A percentile compares a stretch with the other conserved stretches of the same genome.
phyloP scores from a whole-genome alignment of 1,139 yeast species.

The Taiozyma sp. region DNA sequence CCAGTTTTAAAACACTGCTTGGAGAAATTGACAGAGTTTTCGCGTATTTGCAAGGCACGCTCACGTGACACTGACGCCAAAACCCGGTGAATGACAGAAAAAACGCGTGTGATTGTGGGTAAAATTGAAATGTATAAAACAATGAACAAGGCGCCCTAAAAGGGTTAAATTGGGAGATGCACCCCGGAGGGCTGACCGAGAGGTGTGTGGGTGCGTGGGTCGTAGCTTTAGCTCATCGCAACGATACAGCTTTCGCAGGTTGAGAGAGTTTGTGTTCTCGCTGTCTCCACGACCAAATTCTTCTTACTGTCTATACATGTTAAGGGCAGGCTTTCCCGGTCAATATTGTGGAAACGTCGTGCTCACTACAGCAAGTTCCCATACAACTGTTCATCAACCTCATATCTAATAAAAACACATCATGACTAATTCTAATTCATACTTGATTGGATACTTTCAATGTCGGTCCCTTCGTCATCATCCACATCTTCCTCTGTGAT shows the following conservation, averaged over 20 bases:
- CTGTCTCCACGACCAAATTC: too few relatives aligned
- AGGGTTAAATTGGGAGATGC: neutral
- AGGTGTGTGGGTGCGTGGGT: neutral
- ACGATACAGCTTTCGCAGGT: too few relatives aligned
- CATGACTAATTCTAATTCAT: neutral
- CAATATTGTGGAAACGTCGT: neutral
- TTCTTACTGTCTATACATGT: neutral
- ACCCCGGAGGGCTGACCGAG: neutral
- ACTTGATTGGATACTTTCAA: constrained; percentile 2
- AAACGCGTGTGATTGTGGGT: neutral
- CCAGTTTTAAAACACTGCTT: neutral
- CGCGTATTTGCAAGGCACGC: neutral
- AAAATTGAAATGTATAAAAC: neutral
- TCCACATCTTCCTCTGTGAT: constrained; percentile 58
- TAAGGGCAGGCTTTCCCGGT: neutral
- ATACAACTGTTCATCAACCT: neutral
- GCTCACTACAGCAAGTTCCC: neutral
- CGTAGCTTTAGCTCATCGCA: too few relatives aligned
- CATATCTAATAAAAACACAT: neutral
- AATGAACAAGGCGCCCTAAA: neutral
- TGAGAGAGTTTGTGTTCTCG: too few relatives aligned
- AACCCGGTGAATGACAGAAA: neutral
- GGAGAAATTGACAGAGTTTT: neutral
- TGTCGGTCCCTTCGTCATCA: constrained; percentile 21
- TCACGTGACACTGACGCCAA: constrained; percentile 1